These are phyloP conservation scores for Acanthamoeba comandoni DNA, from an alignment of 208 protist genomes.

Conservation along the genomic window DNA sequence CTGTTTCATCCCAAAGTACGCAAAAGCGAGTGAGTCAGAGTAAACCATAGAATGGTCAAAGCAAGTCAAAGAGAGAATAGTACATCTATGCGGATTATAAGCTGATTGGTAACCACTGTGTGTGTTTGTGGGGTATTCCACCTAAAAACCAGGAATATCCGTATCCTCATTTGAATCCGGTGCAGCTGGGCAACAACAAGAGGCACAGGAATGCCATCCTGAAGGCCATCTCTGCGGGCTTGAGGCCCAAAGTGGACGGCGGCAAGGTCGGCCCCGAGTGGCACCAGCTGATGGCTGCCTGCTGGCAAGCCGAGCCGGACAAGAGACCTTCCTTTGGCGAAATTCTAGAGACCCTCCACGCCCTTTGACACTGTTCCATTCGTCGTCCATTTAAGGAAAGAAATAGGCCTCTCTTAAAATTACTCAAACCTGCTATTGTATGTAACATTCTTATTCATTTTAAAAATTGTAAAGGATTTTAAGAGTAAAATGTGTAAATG, in stretches of 20 bases:
- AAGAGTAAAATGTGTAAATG: too few species aligned
- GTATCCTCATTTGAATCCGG: conserved; percentile 14
- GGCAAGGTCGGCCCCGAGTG: conserved; percentile 14
- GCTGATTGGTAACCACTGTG: too few species aligned
- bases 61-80: too few species aligned
- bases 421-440: too few species aligned
- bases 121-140: too few species aligned
- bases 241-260: neutral
- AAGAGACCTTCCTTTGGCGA: conserved; percentile 40
- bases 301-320: conserved; percentile 44
- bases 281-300: conserved; percentile 50
- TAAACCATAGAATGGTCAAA: too few species aligned
- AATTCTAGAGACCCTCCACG: conserved; percentile 19
- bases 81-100: too few species aligned
- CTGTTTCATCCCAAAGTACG: conserved; percentile 39
- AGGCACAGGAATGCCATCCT: conserved; percentile 22
- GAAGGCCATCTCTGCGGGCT: neutral
- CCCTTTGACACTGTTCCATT: conserved; percentile 2
- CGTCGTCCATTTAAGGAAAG: too few species aligned
- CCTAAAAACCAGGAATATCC: neutral
- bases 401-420: too few species aligned
- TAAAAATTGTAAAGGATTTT: too few species aligned
- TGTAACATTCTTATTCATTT: too few species aligned
- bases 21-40: too few species aligned
- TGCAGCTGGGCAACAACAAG: conserved; percentile 32